A percentile compares a stretch with the other conserved stretches of the same genome.
These are phyloP conservation scores for Ophiostoma sp. DNA, from an alignment of 2,329 filamentous ascomycete species.

Conservation along the genomic window DNA sequence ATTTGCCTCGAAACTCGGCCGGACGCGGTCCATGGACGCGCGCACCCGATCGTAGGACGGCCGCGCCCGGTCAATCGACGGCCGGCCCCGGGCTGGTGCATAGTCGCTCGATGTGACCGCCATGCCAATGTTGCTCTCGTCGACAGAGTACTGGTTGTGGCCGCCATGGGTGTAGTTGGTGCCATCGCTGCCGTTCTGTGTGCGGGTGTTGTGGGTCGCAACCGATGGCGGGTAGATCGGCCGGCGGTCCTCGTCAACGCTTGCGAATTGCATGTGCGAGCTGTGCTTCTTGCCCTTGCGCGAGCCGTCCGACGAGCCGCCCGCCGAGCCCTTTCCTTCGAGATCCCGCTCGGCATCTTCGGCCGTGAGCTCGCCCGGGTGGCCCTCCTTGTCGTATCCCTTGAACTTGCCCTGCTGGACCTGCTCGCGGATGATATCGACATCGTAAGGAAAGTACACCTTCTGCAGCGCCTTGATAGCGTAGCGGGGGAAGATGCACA, in stretches of 20 bases:
- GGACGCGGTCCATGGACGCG: constrained; percentile 77
- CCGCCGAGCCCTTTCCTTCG: constrained; percentile 33
- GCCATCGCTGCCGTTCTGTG: constrained; percentile 88
- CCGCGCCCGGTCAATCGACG: constrained; percentile 62
- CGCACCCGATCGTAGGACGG: constrained; percentile 86
- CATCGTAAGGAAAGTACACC: constrained; percentile 85
- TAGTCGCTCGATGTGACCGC: constrained; percentile 38
- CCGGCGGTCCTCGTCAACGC: constrained; percentile 77
- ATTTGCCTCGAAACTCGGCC: constrained; percentile 78
- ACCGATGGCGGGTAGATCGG: constrained; percentile 92
- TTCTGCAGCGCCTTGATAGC: constrained; percentile 84
- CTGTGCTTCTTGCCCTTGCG: constrained; percentile 46
- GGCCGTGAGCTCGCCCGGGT: constrained; percentile 30
- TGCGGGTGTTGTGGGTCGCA: constrained; percentile 74
- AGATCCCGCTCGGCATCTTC: constrained; percentile 39
- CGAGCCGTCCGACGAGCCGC: constrained; percentile 46
- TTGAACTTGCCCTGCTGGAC: constrained; percentile 76
- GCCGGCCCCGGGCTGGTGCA: constrained; percentile 15
- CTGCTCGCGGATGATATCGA: constrained; percentile 94
- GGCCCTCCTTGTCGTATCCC: constrained; percentile 47
- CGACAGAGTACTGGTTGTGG: constrained; percentile 35
- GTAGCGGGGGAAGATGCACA: constrained; percentile 84
- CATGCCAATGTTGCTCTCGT: constrained; percentile 57
- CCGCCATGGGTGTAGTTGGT: constrained; percentile 60
- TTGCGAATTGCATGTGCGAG: constrained; percentile 51